Evolutionary conservation across 139 green algal species (phyloP), one percentile per base, ranked within the genome.

Genomic region (Volvox reticuliferus): DNA sequence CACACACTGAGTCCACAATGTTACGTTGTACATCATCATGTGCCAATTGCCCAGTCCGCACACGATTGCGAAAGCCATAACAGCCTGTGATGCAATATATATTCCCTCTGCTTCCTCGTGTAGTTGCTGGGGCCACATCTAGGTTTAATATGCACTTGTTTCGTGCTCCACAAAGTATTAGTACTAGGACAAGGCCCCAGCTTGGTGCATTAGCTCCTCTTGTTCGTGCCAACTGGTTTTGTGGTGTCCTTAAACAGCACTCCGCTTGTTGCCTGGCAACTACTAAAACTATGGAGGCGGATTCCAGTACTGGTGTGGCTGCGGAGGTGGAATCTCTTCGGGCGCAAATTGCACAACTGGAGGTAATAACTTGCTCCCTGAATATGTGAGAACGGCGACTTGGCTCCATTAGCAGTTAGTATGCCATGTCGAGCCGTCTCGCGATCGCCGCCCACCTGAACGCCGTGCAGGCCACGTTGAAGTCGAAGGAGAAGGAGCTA

Each of bases 401-500:
- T 55, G 44, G 9, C 44, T 37, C 0, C 21, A 28, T 37, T 5
- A 33, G 50, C 50, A 22, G 26, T 68, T 68, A 33, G 19, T 20
- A 17, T 68, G 1, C 18, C 37, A 50, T 86, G 68, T 24, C 69
- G 26, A 77, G 69, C 84, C 30, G 61, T 82, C 69, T 44, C 75
- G 55, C 33, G 73, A 85, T 90, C 73, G 80, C 24, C 20, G 28
- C 32, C 9, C 17, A 22, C 20, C 24, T 73, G 65, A 5, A 16
- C 12, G 65, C 73, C 73, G 3, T 63, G 86, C 73, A 95, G 93
- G 75, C 81, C 2, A 93, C 61, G 12, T 79, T 95, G 24, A 91
- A 94, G 84, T 55, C 91, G 62, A 93, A 94, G 79, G 89, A 95
- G 91, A 89, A 91, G 71, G 81, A 93, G 61, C 36, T 91, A 12